phyloP scores from a whole-genome alignment of 352 stramenopile species.

The Pythium phragmiticola region DNA sequence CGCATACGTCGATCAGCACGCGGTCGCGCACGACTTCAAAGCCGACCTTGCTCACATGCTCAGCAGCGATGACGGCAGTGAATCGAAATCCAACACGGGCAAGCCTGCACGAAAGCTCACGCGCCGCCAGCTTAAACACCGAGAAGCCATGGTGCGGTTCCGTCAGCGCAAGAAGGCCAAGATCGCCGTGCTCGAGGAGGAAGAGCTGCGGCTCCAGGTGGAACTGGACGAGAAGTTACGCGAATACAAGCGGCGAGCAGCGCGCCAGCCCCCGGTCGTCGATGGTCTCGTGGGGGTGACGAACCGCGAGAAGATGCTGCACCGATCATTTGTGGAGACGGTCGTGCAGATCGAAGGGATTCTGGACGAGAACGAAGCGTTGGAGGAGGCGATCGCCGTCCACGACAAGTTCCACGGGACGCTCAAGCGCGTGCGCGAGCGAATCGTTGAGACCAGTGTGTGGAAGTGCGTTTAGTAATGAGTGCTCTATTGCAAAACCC shows the following conservation, averaged over 20 bases:
- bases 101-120: conserved; percentile 24
- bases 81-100: background rate
- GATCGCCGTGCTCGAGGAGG: conserved; percentile 27
- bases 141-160: conserved; percentile 34
- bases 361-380: conserved; percentile 26
- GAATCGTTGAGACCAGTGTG: conserved; percentile 18
- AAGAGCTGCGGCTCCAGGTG: conserved; percentile 24
- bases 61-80: conserved; percentile 12
- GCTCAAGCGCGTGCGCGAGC: conserved; percentile 25
- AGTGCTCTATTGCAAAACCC: background rate
- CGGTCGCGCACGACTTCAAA: background rate
- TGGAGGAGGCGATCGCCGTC: conserved; percentile 27
- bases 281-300: conserved; percentile 20
- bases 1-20: conserved; percentile 7
- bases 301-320: conserved; percentile 13
- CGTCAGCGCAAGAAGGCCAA: conserved; percentile 30
- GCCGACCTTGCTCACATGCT: conserved; percentile 9
- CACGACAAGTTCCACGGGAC: conserved; percentile 30
- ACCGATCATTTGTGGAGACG: conserved; percentile 14
- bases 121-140: conserved; percentile 26
- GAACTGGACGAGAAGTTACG: conserved; percentile 18
- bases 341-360: conserved; percentile 26
- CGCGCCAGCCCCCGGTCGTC: conserved; percentile 1
- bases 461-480: conserved; percentile 25
- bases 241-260: conserved; percentile 7